Evolutionary conservation across 257 asterid genomes (phyloP).

Genomic region (Nicotiana tabacum): DNA sequence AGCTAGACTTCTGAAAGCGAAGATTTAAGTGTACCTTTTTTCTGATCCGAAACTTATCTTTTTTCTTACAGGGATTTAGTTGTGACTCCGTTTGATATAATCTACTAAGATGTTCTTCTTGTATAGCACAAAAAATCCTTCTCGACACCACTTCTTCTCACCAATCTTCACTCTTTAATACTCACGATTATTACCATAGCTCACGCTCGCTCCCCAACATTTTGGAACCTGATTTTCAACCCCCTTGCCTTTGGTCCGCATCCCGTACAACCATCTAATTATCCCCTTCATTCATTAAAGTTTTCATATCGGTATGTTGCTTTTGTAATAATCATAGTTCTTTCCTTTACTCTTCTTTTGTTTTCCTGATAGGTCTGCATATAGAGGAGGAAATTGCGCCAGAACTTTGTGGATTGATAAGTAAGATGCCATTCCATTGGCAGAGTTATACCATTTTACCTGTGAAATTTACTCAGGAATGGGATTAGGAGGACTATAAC

Average conservation of each 20-base stretch:
- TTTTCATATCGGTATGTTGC: background rate
- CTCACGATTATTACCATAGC: background rate
- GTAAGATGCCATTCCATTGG: background rate
- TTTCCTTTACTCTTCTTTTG: background rate
- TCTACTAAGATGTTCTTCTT: background rate
- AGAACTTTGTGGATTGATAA: background rate
- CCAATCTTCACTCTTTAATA: background rate
- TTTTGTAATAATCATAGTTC: background rate
- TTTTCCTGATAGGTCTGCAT: background rate
- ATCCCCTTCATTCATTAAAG: background rate
- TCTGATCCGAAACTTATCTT: background rate
- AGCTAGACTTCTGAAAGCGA: slow-evolving; percentile 53
- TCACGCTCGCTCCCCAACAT: background rate
- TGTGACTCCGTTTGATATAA: background rate
- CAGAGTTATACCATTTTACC: background rate
- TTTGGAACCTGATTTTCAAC: background rate
- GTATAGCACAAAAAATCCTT: background rate
- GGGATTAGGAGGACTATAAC: background rate
- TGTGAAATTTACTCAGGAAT: background rate
- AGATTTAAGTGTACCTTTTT: slow-evolving; percentile 29
- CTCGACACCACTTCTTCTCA: background rate
- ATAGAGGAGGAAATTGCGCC: background rate
- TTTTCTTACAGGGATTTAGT: background rate
- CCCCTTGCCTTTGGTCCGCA: background rate
- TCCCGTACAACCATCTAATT: background rate